Conservation (phyloP, 1,284 basidiomycete genomes). For the Stygiomarasmius scandens region DNA sequence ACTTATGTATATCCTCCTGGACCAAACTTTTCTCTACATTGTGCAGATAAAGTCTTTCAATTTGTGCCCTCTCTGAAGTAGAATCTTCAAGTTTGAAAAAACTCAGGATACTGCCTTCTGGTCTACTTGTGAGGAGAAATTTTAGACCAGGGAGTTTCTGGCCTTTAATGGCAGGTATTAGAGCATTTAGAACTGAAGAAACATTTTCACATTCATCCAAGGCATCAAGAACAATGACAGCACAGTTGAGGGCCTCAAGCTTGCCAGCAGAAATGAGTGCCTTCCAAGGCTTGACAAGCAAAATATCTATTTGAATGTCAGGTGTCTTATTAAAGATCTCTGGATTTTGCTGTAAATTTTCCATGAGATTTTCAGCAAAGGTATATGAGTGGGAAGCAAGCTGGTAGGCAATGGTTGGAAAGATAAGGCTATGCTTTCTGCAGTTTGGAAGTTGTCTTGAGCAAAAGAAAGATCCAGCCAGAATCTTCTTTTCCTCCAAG, state of each 20-base stretch:
- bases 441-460: not conserved
- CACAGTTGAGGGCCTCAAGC: not conserved
- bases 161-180: not conserved
- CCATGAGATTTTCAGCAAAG: not conserved
- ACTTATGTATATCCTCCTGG: not conserved
- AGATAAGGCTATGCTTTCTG: not conserved
- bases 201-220: slow-evolving; percentile 4
- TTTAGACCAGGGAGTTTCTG: not conserved
- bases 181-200: not conserved
- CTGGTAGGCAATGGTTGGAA: slow-evolving; percentile 9
- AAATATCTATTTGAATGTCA: not conserved
- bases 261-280: not conserved
- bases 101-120: not conserved
- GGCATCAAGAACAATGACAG: slow-evolving; percentile 3
- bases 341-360: not conserved
- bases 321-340: not conserved
- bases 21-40: not conserved
- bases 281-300: not conserved
- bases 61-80: no score
- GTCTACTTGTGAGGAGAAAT: slow-evolving; percentile 1
- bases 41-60: not conserved
- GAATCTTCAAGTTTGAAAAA: not conserved
- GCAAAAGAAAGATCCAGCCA: slow-evolving; percentile 5
- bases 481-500: not conserved
- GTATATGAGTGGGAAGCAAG: not conserved